phyloP scores from a whole-genome alignment of 2,329 filamentous ascomycete species.

The Fusarium duplospermum region DNA sequence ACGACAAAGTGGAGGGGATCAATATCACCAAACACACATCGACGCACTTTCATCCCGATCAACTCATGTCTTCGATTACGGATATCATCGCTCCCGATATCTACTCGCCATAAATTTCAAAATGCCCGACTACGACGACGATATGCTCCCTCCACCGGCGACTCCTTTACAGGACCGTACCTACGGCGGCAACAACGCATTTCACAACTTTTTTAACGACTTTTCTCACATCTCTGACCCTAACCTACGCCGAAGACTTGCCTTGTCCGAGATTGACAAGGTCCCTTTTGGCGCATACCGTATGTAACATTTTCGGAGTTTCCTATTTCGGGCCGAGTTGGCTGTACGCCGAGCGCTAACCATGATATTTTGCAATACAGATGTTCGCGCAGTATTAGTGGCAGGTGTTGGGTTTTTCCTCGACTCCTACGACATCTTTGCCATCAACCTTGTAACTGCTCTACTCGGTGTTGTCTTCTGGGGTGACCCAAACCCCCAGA shows the following conservation, averaged over 20 bases:
- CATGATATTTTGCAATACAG: slow-evolving; percentile 36
- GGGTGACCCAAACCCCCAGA: slow-evolving; percentile 57
- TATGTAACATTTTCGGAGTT: slow-evolving; percentile 41
- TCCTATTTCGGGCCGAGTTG: neutral
- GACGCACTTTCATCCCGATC: slow-evolving; percentile 18
- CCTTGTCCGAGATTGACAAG: slow-evolving; percentile 83
- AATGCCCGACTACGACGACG: slow-evolving; percentile 49
- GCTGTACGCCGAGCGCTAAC: slow-evolving; percentile 11
- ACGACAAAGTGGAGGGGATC: slow-evolving; percentile 31
- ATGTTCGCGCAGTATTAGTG: slow-evolving; percentile 79
- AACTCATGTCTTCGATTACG: slow-evolving; percentile 45
- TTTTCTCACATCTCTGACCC: slow-evolving; percentile 75
- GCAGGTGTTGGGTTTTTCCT: slow-evolving; percentile 88
- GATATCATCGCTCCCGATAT: slow-evolving; percentile 38
- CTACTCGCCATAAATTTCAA: slow-evolving; percentile 37
- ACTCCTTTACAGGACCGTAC: slow-evolving; percentile 55
- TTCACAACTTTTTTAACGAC: slow-evolving; percentile 81
- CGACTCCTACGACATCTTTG: slow-evolving; percentile 85
- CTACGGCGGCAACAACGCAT: slow-evolving; percentile 74
- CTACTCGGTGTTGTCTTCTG: slow-evolving; percentile 84
- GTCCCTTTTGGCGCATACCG: slow-evolving; percentile 80
- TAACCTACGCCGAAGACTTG: slow-evolving; percentile 80
- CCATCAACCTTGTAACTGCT: slow-evolving; percentile 78
- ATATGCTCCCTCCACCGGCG: slow-evolving; percentile 57
- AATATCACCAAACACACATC: slow-evolving; percentile 29